Evolutionary conservation across 2,329 filamentous ascomycete species (phyloP).

Genomic region (Lecanicillium sp.): DNA sequence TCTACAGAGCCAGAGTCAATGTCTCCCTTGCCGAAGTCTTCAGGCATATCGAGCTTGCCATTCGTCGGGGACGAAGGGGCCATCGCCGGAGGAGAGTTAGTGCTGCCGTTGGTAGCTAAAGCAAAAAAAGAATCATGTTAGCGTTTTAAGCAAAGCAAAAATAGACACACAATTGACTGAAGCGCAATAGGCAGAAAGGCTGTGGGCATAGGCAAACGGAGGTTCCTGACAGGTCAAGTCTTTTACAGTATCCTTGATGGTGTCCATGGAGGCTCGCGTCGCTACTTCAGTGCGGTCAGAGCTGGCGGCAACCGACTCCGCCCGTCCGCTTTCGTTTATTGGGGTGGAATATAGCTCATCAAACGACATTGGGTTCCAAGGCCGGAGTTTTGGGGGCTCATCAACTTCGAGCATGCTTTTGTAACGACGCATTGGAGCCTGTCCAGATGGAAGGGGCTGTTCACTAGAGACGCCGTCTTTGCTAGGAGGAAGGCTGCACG

Average conservation of each 20-base stretch:
- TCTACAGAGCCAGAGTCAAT: conserved; percentile 29
- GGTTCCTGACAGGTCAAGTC: conserved; percentile 25
- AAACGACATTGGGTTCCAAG: conserved; percentile 34
- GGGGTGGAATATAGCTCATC: conserved; percentile 34
- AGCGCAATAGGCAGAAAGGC: conserved; percentile 1
- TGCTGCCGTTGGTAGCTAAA: conserved; percentile 38
- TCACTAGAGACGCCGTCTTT: conserved; percentile 3
- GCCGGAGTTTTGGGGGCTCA: conserved; percentile 34
- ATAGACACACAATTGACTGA: no score
- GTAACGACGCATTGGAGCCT: conserved; percentile 21
- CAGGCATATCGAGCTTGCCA: conserved; percentile 27
- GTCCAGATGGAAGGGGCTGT: no score
- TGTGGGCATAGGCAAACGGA: conserved; percentile 12
- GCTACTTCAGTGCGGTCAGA: conserved; percentile 3
- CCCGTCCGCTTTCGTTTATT: conserved; percentile 1
- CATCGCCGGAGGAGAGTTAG: conserved; percentile 33
- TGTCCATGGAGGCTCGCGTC: background rate
- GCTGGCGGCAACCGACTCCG: conserved; percentile 15
- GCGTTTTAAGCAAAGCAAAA: conserved; percentile 12
- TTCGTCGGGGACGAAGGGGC: conserved; percentile 31
- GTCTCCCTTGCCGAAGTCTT: conserved; percentile 21
- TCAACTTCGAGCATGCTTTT: conserved; percentile 48
- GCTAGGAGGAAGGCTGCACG: conserved; percentile 20
- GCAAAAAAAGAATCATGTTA: conserved; percentile 24
- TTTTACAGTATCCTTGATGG: conserved; percentile 1